phyloP scores from a whole-genome alignment of 768 basidiomycete species.

The Pisolithus orientalis region DNA sequence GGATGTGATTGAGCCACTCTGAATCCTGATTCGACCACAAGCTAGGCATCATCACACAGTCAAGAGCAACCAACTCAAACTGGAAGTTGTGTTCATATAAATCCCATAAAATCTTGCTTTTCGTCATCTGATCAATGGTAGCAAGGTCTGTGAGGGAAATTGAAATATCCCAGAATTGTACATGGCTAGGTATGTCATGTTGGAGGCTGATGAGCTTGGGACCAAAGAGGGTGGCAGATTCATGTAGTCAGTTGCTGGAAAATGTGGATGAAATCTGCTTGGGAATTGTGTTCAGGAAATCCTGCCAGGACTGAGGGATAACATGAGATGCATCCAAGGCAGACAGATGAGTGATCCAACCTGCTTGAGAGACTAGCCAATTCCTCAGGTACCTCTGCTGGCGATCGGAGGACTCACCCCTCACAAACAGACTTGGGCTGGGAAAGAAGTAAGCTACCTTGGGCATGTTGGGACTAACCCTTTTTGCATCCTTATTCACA shows the following conservation, averaged over 20 bases:
- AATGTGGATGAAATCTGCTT: background rate
- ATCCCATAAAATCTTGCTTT: conserved; percentile 13
- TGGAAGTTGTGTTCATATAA: conserved; percentile 11
- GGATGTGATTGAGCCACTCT: background rate
- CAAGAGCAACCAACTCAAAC: conserved; percentile 13
- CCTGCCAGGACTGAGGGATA: background rate
- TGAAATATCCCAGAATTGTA: background rate
- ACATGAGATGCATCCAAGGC: background rate
- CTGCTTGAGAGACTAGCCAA: background rate
- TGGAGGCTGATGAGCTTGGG: background rate
- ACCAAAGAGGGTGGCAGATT: background rate
- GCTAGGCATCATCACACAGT: background rate
- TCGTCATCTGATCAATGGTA: background rate
- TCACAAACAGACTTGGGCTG: no score
- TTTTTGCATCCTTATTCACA: no score
- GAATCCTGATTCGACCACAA: background rate
- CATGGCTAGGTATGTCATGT: background rate
- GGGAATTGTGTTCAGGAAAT: background rate
- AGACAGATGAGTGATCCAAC: background rate
- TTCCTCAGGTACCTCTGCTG: no score
- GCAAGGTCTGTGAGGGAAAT: background rate
- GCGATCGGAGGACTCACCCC: no score
- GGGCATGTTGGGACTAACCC: no score
- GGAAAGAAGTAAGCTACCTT: no score
- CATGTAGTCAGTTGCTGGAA: background rate